Conservation (phyloP, 2,329 filamentous ascomycete genomes). For the Cercospora beticola region DNA sequence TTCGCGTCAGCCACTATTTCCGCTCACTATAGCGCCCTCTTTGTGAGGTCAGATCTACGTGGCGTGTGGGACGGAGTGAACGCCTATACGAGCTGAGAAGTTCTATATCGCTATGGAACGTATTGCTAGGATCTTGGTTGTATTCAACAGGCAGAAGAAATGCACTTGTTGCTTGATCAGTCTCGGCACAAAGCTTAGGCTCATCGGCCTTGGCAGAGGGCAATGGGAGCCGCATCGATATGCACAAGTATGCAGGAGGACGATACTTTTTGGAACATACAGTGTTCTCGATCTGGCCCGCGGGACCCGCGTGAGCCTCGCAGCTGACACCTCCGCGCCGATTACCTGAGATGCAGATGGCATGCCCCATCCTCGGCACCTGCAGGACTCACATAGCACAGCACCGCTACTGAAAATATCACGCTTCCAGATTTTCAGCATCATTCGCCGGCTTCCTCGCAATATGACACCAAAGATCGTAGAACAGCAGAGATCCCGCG, state of each 20-base stretch:
- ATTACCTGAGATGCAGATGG: neutral
- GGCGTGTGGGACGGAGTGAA: neutral
- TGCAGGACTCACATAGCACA: neutral
- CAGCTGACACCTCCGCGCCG: neutral
- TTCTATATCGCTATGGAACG: neutral
- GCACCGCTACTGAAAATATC: neutral
- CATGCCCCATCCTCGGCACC: neutral
- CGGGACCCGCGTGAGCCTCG: neutral
- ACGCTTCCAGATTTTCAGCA: neutral
- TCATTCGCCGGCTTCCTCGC: conserved; percentile 1
- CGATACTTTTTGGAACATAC: neutral
- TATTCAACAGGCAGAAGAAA: neutral
- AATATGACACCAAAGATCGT: conserved; percentile 28
- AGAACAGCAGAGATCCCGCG: conserved; percentile 20
- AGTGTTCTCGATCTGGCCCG: neutral
- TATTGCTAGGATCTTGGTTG: neutral
- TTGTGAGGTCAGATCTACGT: neutral
- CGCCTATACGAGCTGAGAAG: neutral
- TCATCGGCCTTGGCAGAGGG: neutral
- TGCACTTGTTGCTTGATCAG: neutral
- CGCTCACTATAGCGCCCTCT: neutral
- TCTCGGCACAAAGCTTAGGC: conserved; percentile 2
- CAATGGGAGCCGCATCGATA: neutral
- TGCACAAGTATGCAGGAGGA: neutral
- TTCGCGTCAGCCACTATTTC: neutral